These are phyloP conservation scores for Suillus brevipes DNA, from an alignment of 768 basidiomycete genomes.

Conservation along the genomic window DNA sequence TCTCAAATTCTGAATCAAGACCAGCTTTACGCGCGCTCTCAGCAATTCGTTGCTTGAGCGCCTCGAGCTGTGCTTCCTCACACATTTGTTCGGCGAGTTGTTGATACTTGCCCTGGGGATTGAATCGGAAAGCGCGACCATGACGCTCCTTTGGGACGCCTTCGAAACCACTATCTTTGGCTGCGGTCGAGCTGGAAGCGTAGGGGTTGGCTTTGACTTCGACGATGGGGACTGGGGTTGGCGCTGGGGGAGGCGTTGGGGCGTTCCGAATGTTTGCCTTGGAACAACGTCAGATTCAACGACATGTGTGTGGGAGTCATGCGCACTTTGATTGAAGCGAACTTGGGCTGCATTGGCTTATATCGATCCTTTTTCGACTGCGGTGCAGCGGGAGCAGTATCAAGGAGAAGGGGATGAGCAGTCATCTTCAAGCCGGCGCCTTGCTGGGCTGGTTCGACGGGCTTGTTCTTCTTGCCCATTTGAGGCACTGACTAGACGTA, in stretches of 20 bases:
- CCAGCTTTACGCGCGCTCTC: constrained; percentile 93
- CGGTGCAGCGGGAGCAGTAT: constrained; percentile 50
- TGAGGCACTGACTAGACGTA: constrained; percentile 52
- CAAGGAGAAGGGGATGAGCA: constrained; percentile 83
- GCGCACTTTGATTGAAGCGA: constrained; percentile 86
- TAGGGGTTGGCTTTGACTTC: constrained; percentile 75
- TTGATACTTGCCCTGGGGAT: constrained; percentile 90
- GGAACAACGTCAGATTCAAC: constrained; percentile 5
- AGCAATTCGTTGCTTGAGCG: constrained; percentile 88
- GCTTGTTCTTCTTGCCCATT: constrained; percentile 52
- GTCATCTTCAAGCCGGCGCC: constrained; percentile 88
- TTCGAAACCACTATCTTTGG: constrained; percentile 67
- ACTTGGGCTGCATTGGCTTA: constrained; percentile 99
- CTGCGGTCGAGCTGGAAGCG: constrained; percentile 45
- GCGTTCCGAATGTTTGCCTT: constrained; percentile 78
- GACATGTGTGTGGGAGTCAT: background rate
- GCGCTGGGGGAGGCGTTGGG: constrained; percentile 56
- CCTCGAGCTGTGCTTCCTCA: constrained; percentile 82
- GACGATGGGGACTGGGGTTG: constrained; percentile 37
- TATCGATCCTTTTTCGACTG: constrained; percentile 90
- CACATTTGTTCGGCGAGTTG: constrained; percentile 69
- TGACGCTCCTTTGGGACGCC: constrained; percentile 71
- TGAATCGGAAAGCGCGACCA: constrained; percentile 79
- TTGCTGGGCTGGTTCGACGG: constrained; percentile 67
- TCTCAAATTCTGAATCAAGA: constrained; percentile 89